These are phyloP conservation scores for Solanum dulcamara DNA, from an alignment of 257 asterid species.

Conservation along the genomic window DNA sequence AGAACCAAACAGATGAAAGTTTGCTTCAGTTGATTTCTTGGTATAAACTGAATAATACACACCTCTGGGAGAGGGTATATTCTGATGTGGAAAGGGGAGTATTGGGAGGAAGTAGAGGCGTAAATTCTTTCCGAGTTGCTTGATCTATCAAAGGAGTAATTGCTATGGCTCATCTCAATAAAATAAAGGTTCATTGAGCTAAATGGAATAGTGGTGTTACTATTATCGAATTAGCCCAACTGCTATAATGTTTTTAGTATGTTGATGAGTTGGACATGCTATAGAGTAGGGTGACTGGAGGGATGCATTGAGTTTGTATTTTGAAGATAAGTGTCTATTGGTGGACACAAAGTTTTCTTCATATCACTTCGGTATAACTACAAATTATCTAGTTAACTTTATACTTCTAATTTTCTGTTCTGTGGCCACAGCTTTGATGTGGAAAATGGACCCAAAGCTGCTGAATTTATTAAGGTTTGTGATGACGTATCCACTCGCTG, in stretches of 20 bases:
- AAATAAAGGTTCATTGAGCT: not conserved
- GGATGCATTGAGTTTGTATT: not conserved
- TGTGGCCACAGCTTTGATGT: constrained; percentile 68
- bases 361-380: not conserved
- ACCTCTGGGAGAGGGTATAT: not conserved
- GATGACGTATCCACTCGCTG: not conserved
- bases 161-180: not conserved
- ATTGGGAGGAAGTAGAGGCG: not conserved
- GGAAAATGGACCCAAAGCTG: constrained; percentile 90
- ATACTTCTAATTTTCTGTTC: not conserved
- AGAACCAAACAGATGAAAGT: not conserved
- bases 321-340: not conserved
- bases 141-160: not conserved
- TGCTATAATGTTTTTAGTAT: not conserved
- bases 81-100: not conserved
- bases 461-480: constrained; percentile 76
- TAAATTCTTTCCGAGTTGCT: not conserved
- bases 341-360: not conserved
- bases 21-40: not conserved
- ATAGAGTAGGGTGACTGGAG: not conserved
- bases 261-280: not conserved
- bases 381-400: not conserved
- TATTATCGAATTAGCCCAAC: not conserved
- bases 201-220: not conserved
- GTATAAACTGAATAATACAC: not conserved